Conservation (phyloP, 179 eudicot species). For the Beta corolliflora region DNA sequence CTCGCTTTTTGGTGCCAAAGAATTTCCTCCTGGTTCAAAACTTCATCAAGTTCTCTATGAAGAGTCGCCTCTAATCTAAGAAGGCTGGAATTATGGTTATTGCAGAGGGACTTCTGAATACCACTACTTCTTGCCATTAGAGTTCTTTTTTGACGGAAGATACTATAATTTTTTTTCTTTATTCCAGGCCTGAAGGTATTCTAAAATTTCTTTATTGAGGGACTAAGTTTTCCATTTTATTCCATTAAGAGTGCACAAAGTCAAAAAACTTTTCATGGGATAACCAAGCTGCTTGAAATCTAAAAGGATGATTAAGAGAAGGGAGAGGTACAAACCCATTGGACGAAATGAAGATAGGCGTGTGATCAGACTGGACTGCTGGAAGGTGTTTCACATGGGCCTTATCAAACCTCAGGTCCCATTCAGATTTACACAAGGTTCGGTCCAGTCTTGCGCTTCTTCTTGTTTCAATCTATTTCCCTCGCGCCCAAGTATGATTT, state of each 20-base stretch:
- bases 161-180: not conserved
- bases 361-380: not conserved
- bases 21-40: not conserved
- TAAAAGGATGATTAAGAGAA: not conserved
- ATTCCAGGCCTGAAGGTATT: not conserved
- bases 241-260: not conserved
- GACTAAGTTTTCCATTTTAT: not conserved
- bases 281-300: constrained; percentile 7
- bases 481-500: not conserved
- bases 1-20: not conserved
- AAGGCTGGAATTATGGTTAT: rapidly evolving
- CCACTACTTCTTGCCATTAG: not conserved
- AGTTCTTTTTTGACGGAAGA: not conserved
- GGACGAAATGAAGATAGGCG: not conserved
- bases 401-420: not conserved
- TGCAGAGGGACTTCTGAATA: not conserved
- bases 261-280: not conserved
- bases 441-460: not conserved
- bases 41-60: not conserved
- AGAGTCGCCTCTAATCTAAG: not conserved
- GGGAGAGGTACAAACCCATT: not conserved
- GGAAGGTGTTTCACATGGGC: not conserved
- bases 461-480: not conserved
- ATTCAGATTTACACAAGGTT: not conserved
- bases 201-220: not conserved